These are phyloP conservation scores for Aspergillus cejpii DNA, from an alignment of 2,329 filamentous ascomycete species.

Conservation along the genomic window DNA sequence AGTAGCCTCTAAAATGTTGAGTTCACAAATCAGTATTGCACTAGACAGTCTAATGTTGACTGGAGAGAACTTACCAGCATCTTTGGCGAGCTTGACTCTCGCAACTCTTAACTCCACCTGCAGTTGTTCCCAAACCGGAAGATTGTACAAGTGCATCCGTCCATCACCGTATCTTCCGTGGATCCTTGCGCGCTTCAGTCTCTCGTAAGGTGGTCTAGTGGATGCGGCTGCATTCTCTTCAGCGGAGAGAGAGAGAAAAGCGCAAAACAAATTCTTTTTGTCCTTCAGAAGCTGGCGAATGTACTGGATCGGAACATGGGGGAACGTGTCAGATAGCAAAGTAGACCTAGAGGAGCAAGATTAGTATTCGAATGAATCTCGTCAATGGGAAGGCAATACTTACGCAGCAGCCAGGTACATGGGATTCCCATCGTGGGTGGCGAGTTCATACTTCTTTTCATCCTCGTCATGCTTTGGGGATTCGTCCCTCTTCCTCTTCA, in stretches of 20 bases:
- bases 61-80: slow-evolving; percentile 11
- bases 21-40: background rate
- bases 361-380: background rate
- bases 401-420: slow-evolving; percentile 19
- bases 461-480: slow-evolving; percentile 21
- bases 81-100: slow-evolving; percentile 19
- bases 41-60: background rate
- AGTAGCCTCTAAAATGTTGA: slow-evolving; percentile 6
- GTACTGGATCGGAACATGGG: slow-evolving; percentile 29
- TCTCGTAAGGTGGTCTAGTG: slow-evolving; percentile 14
- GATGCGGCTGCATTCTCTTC: slow-evolving; percentile 16
- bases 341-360: background rate
- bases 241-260: slow-evolving; percentile 24
- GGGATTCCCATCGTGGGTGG: slow-evolving; percentile 22
- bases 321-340: background rate
- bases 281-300: slow-evolving; percentile 32
- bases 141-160: background rate
- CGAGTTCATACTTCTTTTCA: slow-evolving; percentile 21
- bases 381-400: slow-evolving; percentile 4
- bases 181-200: slow-evolving; percentile 15
- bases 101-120: slow-evolving; percentile 25
- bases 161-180: background rate
- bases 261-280: slow-evolving; percentile 26
- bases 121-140: slow-evolving; percentile 3
- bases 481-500: slow-evolving; percentile 33